These are phyloP conservation scores for Aspergillus viridinutans DNA, from an alignment of 2,329 filamentous ascomycete species.

Conservation along the genomic window DNA sequence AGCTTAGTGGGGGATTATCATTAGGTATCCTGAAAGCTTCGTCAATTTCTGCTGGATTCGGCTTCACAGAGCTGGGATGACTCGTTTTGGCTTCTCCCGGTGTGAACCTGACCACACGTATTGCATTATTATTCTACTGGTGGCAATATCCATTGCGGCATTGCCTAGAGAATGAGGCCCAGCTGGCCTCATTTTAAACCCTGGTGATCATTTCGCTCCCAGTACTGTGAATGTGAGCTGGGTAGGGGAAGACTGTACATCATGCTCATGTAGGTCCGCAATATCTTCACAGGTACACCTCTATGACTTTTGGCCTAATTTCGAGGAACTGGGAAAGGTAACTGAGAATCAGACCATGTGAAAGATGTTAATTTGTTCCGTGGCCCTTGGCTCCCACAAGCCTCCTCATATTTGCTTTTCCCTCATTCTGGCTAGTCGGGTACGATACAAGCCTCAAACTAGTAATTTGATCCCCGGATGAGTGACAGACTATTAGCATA, in stretches of 20 bases:
- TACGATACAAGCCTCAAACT: not conserved
- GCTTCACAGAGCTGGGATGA: not conserved
- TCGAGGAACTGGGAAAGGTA: not conserved
- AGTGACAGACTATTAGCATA: not conserved
- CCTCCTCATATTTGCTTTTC: not conserved
- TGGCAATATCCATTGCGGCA: not conserved
- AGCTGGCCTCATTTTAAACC: not conserved
- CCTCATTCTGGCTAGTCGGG: not conserved
- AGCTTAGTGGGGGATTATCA: constrained; percentile 5
- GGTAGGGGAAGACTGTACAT: not conserved
- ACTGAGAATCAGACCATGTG: not conserved
- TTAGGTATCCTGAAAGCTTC: constrained; percentile 15
- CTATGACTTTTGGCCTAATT: constrained; percentile 1
- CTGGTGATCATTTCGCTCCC: not conserved
- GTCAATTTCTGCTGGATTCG: constrained; percentile 1
- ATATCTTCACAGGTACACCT: not conserved
- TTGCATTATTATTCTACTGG: not conserved
- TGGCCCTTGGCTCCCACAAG: not conserved
- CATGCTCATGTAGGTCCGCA: not conserved
- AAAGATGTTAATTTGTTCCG: not conserved
- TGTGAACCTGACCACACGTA: not conserved
- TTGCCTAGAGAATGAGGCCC: not conserved
- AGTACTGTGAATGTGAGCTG: not conserved
- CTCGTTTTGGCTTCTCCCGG: not conserved
- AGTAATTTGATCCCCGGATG: no score